phyloP scores from a whole-genome alignment of 192 early-diverging fungal species.

The Diversispora epigaea region DNA sequence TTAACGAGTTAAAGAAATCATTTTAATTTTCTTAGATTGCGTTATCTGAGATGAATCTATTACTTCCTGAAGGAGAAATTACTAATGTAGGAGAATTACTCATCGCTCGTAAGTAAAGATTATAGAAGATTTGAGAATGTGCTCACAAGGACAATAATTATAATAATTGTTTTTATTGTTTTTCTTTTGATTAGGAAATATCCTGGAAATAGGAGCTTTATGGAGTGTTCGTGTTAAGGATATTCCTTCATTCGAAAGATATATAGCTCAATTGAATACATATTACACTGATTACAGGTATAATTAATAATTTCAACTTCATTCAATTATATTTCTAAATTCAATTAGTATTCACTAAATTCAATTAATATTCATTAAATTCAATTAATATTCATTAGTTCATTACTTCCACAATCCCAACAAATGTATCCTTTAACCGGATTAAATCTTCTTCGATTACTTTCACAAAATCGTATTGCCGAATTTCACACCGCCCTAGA shows the following conservation, averaged over 20 bases:
- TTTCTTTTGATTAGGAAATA: slow-evolving; percentile 60
- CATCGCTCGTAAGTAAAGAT: slow-evolving; percentile 51
- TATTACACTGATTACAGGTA: slow-evolving; percentile 85
- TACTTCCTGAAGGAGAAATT: slow-evolving; percentile 45
- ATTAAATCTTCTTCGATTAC: slow-evolving; percentile 87
- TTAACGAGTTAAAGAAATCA: neutral
- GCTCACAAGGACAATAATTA: neutral
- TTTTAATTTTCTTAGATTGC: slow-evolving; percentile 41
- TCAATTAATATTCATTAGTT: slow-evolving; percentile 16
- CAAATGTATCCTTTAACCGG: slow-evolving; percentile 89
- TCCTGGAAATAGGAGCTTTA: slow-evolving; percentile 88
- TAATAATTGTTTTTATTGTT: neutral
- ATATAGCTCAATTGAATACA: slow-evolving; percentile 86
- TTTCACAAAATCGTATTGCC: slow-evolving; percentile 93
- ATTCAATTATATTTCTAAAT: neutral
- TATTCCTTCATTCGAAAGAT: slow-evolving; percentile 93
- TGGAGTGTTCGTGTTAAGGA: slow-evolving; percentile 84
- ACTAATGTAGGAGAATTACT: slow-evolving; percentile 47
- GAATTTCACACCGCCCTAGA: slow-evolving; percentile 99
- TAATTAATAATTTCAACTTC: neutral
- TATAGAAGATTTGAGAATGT: neutral
- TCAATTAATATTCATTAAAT: neutral
- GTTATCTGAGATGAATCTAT: slow-evolving; percentile 49
- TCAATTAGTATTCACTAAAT: neutral
- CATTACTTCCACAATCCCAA: slow-evolving; percentile 67